Conservation (phyloP, 768 basidiomycete genomes). For the Agrocybe praecox region DNA sequence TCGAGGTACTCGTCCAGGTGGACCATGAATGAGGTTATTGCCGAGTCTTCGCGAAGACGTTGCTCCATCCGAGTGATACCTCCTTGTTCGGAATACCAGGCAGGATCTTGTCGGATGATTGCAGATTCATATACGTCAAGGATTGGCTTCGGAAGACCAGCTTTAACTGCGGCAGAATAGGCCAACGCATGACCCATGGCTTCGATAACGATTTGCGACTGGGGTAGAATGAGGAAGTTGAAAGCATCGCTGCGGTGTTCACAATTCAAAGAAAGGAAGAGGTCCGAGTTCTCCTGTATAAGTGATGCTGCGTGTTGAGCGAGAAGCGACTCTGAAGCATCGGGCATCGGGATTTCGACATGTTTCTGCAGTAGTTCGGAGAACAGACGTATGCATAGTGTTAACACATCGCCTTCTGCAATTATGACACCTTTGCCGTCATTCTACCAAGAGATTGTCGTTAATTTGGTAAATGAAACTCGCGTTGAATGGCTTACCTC, state of each 20-base stretch:
- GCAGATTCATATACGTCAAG: conserved; percentile 59
- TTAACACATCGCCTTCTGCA: conserved; percentile 56
- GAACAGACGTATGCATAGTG: conserved; percentile 57
- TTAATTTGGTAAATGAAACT: conserved; percentile 3
- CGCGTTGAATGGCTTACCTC: conserved; percentile 36
- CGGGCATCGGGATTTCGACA: conserved; percentile 53
- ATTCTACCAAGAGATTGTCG: conserved; percentile 27
- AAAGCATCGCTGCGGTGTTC: conserved; percentile 54
- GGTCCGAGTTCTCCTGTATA: conserved; percentile 46
- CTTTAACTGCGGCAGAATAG: conserved; percentile 52
- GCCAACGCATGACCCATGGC: conserved; percentile 68
- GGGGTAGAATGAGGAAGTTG: conserved; percentile 57
- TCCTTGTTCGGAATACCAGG: conserved; percentile 61
- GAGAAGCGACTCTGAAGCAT: conserved; percentile 51
- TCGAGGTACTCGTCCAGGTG: conserved; percentile 42
- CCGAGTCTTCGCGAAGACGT: conserved; percentile 47
- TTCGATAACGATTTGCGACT: conserved; percentile 53
- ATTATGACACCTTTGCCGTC: conserved; percentile 61
- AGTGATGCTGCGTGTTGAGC: conserved; percentile 50
- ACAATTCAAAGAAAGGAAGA: conserved; percentile 36
- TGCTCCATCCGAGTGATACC: conserved; percentile 51
- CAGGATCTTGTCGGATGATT: conserved; percentile 53
- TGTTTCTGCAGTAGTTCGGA: conserved; percentile 60
- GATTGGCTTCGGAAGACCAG: conserved; percentile 46
- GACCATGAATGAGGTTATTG: conserved; percentile 45